phyloP scores from a whole-genome alignment of 106 monocot species.

The Cymbidium sinense region DNA sequence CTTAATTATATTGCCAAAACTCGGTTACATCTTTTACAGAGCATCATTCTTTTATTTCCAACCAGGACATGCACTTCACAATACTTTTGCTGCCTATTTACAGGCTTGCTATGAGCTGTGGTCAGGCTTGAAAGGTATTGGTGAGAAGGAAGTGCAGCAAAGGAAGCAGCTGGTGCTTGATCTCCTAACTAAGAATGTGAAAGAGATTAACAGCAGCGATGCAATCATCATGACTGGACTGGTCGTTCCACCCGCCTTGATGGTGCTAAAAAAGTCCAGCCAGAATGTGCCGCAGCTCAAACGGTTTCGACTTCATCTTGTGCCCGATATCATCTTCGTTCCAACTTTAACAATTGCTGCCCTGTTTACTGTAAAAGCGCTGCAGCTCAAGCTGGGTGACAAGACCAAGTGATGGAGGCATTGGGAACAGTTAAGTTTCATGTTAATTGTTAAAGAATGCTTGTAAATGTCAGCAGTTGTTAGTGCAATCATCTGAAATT shows the following conservation, averaged over 20 bases:
- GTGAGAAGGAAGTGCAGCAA: not conserved
- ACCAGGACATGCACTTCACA: not conserved
- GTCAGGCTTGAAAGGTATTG: not conserved
- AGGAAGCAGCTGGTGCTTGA: slow-evolving; percentile 8
- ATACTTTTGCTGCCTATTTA: not conserved
- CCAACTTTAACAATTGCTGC: slow-evolving; percentile 32
- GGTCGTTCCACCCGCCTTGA: slow-evolving; percentile 48
- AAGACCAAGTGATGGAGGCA: not conserved
- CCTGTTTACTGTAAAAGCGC: slow-evolving; percentile 23
- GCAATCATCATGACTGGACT: slow-evolving; percentile 39
- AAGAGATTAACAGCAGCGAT: not conserved
- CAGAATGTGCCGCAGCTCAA: slow-evolving; percentile 40
- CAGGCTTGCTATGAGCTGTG: not conserved
- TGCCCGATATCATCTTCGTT: slow-evolving; percentile 52
- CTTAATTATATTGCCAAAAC: too few relatives aligned
- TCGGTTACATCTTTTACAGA: too few relatives aligned
- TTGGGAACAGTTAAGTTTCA: too few relatives aligned
- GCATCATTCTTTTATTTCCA: too few relatives aligned
- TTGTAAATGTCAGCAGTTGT: not conserved
- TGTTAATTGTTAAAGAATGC: not conserved
- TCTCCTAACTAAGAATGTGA: slow-evolving; percentile 12
- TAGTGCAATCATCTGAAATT: not conserved
- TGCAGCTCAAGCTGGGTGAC: slow-evolving; percentile 18
- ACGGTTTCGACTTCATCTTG: slow-evolving; percentile 32
- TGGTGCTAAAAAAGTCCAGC: slow-evolving; percentile 47